phyloP scores from a whole-genome alignment of 2,329 filamentous ascomycete species.

The Diaporthe sp. region DNA sequence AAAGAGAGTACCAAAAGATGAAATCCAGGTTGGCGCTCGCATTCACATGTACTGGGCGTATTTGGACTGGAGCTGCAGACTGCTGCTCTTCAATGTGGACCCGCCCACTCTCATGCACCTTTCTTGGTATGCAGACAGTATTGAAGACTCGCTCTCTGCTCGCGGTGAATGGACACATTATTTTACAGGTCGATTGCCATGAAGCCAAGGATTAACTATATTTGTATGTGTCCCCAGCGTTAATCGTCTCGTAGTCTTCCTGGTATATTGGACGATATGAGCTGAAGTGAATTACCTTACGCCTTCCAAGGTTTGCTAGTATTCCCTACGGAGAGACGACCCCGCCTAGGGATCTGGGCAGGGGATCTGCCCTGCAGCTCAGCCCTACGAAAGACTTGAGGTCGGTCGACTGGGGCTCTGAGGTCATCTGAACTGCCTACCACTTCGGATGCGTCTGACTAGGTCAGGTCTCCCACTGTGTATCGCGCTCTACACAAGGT shows the following conservation, averaged over 20 bases:
- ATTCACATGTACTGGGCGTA: constrained; percentile 6
- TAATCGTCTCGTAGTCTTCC: neutral
- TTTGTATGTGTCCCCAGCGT: neutral
- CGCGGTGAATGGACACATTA: neutral
- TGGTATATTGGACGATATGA: neutral
- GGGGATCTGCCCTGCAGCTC: constrained; percentile 28
- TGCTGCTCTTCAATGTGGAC: neutral
- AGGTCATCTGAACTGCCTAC: constrained; percentile 24
- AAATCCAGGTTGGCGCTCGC: neutral
- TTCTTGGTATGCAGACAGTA: neutral
- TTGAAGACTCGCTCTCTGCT: neutral
- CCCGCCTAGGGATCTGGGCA: neutral
- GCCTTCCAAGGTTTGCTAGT: neutral
- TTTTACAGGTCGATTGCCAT: neutral
- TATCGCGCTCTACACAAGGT: neutral
- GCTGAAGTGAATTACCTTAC: neutral
- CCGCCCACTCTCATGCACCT: neutral
- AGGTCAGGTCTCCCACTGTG: neutral
- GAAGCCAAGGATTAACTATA: neutral
- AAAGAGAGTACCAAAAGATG: neutral
- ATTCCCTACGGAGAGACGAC: neutral
- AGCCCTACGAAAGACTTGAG: constrained; percentile 32
- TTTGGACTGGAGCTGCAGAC: neutral
- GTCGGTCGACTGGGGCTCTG: constrained; percentile 18
- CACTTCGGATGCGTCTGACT: neutral